phyloP scores from a whole-genome alignment of 495 filamentous ascomycete species.

The Talaromyces thailandensis region DNA sequence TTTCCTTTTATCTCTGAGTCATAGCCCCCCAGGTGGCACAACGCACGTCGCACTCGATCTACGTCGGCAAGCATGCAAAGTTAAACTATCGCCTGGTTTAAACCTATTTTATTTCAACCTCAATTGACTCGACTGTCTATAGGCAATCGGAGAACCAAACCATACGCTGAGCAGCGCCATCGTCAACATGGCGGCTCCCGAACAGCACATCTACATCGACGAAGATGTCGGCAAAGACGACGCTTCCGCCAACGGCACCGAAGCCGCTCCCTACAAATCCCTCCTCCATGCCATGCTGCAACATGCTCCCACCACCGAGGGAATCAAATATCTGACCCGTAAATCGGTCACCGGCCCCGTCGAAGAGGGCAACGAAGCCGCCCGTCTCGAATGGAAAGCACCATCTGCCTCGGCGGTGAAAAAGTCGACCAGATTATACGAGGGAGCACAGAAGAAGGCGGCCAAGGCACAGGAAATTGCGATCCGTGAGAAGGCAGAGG shows the following conservation, averaged over 20 bases:
- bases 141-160: neutral
- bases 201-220: constrained; percentile 59
- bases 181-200: constrained; percentile 4
- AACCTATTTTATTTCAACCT: neutral
- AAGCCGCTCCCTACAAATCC: constrained; percentile 70
- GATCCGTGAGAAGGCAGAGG: constrained; percentile 63
- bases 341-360: constrained; percentile 47
- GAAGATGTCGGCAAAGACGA: constrained; percentile 69
- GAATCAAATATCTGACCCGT: constrained; percentile 55
- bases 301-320: constrained; percentile 47
- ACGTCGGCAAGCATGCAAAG: neutral
- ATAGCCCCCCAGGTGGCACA: neutral
- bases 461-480: constrained; percentile 59
- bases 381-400: constrained; percentile 63
- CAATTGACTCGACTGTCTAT: neutral
- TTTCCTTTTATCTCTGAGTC: neutral
- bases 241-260: constrained; percentile 54
- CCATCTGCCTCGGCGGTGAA: constrained; percentile 76
- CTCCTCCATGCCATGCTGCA: constrained; percentile 69
- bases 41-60: neutral
- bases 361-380: constrained; percentile 37
- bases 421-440: constrained; percentile 65
- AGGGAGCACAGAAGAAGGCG: constrained; percentile 69
- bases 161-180: neutral
- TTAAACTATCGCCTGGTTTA: neutral